Evolutionary conservation across 768 basidiomycete genomes (phyloP).

Genomic region (Termitomyces sp.): DNA sequence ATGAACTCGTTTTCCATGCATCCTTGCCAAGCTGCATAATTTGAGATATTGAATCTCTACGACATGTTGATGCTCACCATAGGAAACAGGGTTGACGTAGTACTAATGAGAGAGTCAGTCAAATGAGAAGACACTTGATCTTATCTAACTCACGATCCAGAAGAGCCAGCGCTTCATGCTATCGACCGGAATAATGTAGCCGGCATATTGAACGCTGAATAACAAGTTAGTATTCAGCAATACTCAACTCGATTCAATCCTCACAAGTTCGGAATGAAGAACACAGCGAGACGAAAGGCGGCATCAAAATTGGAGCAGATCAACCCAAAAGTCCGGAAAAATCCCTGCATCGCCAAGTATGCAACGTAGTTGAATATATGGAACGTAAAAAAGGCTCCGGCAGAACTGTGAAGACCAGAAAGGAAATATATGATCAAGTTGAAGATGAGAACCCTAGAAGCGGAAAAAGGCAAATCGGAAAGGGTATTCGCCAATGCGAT

Average conservation of each 20-base stretch:
- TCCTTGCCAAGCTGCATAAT: constrained; percentile 55
- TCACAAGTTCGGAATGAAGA: constrained; percentile 73
- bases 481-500: constrained; percentile 61
- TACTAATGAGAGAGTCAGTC: constrained; percentile 33
- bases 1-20: constrained; percentile 85
- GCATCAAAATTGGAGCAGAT: constrained; percentile 40
- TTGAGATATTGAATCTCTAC: neutral
- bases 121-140: neutral
- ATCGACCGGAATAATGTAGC: constrained; percentile 61
- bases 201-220: constrained; percentile 53
- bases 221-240: neutral
- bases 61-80: constrained; percentile 33
- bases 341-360: constrained; percentile 73
- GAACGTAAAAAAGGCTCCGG: constrained; percentile 46
- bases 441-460: constrained; percentile 50
- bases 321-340: constrained; percentile 73
- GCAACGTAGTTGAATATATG: constrained; percentile 61
- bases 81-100: constrained; percentile 75
- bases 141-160: constrained; percentile 59
- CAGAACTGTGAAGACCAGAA: constrained; percentile 40
- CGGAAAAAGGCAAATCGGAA: constrained; percentile 66
- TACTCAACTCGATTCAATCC: constrained; percentile 8
- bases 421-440: constrained; percentile 69
- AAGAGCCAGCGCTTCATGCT: constrained; percentile 80
- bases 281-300: constrained; percentile 46